Evolutionary conservation across 1,139 yeast genomes (phyloP), one percentile per base, ranked within the genome.

Genomic region (Suhomyces choctaworum): DNA sequence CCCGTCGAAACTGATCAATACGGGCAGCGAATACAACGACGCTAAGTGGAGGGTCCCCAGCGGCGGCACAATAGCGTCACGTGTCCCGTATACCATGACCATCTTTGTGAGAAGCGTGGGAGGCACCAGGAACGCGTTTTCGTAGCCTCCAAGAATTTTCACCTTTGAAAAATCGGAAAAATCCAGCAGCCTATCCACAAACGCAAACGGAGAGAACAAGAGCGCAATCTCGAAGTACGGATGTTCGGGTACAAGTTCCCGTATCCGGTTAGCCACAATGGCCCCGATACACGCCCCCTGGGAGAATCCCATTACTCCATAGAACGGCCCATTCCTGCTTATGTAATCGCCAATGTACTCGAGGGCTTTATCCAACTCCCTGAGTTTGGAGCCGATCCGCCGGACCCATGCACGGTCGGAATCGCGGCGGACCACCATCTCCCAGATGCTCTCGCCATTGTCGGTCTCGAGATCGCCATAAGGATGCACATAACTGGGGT

Each of bases 221-320:
- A 79, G 47, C 16, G 80, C 66, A 26, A 76, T 60, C 41, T 74
- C 70, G 48, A 80, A 73, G 29, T 46, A 37, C 16, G 60, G 65
- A 27, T 67, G 71, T 10, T 48, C 50, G 5, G 78, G 76, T 2
- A 73, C 51, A 25, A 66, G 46, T 36, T 60, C 56, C 9, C 46
- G 45, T 37, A 78, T 62, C 16, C 61, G 58, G 45, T 75, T 76
- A 25, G 80, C 61, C 7, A 79, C 50, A 16, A 78, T 65, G 4
- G 80, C 78, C 1, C 94, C 78, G 55, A 92, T 64, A 4, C 95
- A 95, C 1, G 96, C 94, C 44, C 98, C 98, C 58, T 92, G 97
- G 13, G 94, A 82, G 56, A 90, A 92, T 3, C 97, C 97, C 37
- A 92, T 64, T 19, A 90, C 70, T 3, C 97, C 97, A 37, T 80